These are phyloP conservation scores for Amanita pseudoporphyria DNA, from an alignment of 768 basidiomycete genomes.

Conservation along the genomic window DNA sequence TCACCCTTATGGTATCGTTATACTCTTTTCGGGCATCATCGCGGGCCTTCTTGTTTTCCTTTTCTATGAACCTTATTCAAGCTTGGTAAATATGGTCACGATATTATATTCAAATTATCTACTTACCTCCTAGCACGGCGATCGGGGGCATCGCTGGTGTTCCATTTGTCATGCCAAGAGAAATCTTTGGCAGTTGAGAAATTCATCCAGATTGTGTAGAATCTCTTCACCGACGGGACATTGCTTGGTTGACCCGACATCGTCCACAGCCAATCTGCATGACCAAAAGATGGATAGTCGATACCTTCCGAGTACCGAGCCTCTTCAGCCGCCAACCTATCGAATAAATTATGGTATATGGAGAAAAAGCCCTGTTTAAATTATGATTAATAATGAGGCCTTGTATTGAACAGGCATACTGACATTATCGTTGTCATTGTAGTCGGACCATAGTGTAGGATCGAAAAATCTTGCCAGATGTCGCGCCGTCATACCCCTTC, in stretches of 20 bases:
- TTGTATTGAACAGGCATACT: conserved; percentile 13
- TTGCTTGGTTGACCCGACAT: conserved; percentile 33
- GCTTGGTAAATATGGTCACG: neutral
- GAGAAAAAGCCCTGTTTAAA: conserved; percentile 72
- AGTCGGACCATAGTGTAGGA: conserved; percentile 51
- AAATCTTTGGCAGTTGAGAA: conserved; percentile 88
- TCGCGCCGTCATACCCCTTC: conserved; percentile 69
- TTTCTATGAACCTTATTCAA: conserved; percentile 75
- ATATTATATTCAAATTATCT: neutral
- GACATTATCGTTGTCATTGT: conserved; percentile 57
- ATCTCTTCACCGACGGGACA: conserved; percentile 50
- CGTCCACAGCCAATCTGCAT: conserved; percentile 66
- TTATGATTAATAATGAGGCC: neutral
- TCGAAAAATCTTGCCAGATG: conserved; percentile 86
- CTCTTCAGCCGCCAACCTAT: conserved; percentile 78
- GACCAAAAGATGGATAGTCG: conserved; percentile 78
- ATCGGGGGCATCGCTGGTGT: conserved; percentile 77
- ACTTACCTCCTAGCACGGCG: conserved; percentile 66
- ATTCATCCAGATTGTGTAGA: conserved; percentile 82
- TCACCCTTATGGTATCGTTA: conserved; percentile 81
- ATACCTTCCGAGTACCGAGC: conserved; percentile 27
- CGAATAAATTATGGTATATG: conserved; percentile 82
- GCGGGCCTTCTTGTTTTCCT: conserved; percentile 87
- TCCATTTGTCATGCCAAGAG: conserved; percentile 80
- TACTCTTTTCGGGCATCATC: conserved; percentile 87